These are phyloP conservation scores for Eucalyptus grandis DNA, from an alignment of 345 rosid species.

Conservation along the genomic window DNA sequence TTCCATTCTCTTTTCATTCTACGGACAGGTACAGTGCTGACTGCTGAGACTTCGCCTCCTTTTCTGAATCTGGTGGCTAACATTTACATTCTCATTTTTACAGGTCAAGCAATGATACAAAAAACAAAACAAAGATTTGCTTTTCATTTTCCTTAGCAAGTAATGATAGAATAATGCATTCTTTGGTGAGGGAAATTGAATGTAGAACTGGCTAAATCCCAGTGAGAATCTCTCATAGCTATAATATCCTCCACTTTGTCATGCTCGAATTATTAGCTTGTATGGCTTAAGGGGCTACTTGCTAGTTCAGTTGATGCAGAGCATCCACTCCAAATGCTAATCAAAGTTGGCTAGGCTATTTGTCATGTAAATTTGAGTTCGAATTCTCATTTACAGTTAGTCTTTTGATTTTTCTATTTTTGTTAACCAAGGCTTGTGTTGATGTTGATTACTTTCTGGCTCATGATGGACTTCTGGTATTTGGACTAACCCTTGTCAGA, in stretches of 20 bases:
- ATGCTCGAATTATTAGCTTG: neutral
- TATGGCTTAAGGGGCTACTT: neutral
- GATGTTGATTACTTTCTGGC: neutral
- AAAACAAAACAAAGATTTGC: neutral
- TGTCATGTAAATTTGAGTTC: neutral
- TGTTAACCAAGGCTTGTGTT: neutral
- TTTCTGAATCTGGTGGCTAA: neutral
- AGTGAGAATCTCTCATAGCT: neutral
- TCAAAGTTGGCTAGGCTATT: neutral
- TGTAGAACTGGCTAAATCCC: neutral
- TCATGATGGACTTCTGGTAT: neutral
- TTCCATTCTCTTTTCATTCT: conserved; percentile 28
- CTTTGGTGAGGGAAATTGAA: neutral
- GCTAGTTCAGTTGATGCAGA: neutral
- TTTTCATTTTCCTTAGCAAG: neutral
- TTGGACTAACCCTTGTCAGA: conserved; percentile 55
- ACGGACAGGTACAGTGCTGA: conserved; percentile 33
- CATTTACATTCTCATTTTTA: neutral
- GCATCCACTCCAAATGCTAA: neutral
- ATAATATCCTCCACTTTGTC: neutral
- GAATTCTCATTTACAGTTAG: neutral
- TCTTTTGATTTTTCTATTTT: neutral
- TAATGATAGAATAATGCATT: neutral
- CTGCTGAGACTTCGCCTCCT: neutral
- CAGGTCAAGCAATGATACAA: neutral